Conservation (phyloP, 257 asterid species). For the Plantago elongata region DNA sequence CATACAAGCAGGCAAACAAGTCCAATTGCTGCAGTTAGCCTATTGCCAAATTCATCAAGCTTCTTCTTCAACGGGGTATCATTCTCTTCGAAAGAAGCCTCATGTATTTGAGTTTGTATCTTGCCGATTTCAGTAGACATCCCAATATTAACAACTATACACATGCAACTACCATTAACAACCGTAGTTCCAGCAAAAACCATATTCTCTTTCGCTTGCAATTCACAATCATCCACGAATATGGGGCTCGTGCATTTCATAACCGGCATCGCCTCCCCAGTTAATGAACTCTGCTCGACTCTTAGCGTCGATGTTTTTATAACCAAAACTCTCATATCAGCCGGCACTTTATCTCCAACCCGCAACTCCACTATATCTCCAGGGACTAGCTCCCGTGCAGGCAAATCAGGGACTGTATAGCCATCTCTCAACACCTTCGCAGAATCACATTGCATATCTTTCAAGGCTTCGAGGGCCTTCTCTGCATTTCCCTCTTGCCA, state of each 20-base stretch:
- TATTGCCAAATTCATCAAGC: slow-evolving; percentile 64
- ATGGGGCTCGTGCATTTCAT: slow-evolving; percentile 35
- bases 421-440: slow-evolving; percentile 56
- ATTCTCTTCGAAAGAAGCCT: slow-evolving; percentile 54
- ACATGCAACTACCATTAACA: slow-evolving; percentile 53
- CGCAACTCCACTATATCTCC: slow-evolving; percentile 69
- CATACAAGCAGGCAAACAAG: slow-evolving; percentile 52
- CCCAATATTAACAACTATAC: slow-evolving; percentile 50
- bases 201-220: slow-evolving; percentile 65
- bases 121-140: slow-evolving; percentile 65
- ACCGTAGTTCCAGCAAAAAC: slow-evolving; percentile 75
- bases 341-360: slow-evolving; percentile 68
- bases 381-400: slow-evolving; percentile 65
- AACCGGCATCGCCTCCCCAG: slow-evolving; percentile 67
- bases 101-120: slow-evolving; percentile 59
- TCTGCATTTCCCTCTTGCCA: slow-evolving; percentile 78
- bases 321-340: slow-evolving; percentile 59
- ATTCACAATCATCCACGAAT: slow-evolving; percentile 49
- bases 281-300: slow-evolving; percentile 64
- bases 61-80: slow-evolving; percentile 66
- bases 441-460: slow-evolving; percentile 62
- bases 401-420: slow-evolving; percentile 43
- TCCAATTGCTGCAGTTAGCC: slow-evolving; percentile 57
- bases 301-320: slow-evolving; percentile 51
- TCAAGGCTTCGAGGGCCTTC: slow-evolving; percentile 64